A percentile compares a stretch with the other conserved stretches of the same genome.
These are phyloP conservation scores for Penicillium simplicissimum DNA, from an alignment of 495 filamentous ascomycete genomes.

Conservation along the genomic window DNA sequence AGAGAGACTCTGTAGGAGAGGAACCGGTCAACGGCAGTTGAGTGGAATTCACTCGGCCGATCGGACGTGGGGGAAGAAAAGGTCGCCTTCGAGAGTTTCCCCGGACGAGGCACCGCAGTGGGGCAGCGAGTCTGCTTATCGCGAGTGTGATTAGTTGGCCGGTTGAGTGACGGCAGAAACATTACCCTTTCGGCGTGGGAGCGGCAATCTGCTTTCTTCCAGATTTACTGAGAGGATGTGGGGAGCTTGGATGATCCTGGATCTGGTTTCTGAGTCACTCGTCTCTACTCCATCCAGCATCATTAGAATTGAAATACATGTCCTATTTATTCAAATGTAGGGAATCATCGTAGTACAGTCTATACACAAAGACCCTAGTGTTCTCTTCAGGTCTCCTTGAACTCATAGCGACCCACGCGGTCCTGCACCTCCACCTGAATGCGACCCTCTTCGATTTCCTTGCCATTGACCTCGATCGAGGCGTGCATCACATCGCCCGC, in stretches of 20 bases:
- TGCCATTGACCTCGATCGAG: slow-evolving; percentile 76
- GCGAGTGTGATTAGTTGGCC: slow-evolving; percentile 11
- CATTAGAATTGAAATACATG: background rate
- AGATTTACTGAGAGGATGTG: background rate
- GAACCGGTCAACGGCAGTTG: background rate
- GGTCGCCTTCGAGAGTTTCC: background rate
- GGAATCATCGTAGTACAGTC: background rate
- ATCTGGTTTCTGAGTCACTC: background rate
- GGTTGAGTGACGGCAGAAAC: slow-evolving; percentile 16
- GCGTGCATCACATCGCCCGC: slow-evolving; percentile 88
- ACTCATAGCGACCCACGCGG: slow-evolving; percentile 52
- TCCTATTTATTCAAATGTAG: background rate
- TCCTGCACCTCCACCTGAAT: slow-evolving; percentile 85
- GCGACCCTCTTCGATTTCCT: slow-evolving; percentile 80
- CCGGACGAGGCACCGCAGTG: slow-evolving; percentile 3
- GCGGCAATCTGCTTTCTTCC: background rate
- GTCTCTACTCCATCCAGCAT: background rate
- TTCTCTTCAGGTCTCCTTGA: slow-evolving; percentile 44
- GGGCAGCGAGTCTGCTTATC: slow-evolving; percentile 9
- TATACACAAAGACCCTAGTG: background rate
- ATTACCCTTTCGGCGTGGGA: slow-evolving; percentile 8
- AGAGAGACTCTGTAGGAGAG: background rate
- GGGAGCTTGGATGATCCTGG: background rate
- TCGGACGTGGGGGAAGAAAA: background rate
- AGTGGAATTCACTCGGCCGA: background rate